phyloP scores from a whole-genome alignment of 495 filamentous ascomycete genomes.

The Hypoxylon lienhwacheense region DNA sequence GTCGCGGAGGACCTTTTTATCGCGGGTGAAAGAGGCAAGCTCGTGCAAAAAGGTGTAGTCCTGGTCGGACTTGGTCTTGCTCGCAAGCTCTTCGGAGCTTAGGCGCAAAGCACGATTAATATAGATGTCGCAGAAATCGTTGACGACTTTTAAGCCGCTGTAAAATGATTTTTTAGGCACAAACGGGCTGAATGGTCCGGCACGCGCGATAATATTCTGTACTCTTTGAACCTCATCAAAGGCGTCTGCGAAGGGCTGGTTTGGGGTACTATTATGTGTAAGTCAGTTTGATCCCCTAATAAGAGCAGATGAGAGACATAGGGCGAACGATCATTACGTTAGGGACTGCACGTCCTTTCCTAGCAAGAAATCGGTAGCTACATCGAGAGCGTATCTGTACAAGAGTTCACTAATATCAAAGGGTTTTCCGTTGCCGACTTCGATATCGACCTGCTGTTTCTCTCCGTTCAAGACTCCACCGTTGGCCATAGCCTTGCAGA shows the following conservation, averaged over 20 bases:
- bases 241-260: conserved; percentile 66
- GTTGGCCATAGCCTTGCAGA: conserved; percentile 60
- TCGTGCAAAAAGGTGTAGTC: conserved; percentile 82
- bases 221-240: conserved; percentile 73
- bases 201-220: conserved; percentile 61
- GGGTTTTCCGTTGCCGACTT: conserved; percentile 50
- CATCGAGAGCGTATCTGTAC: conserved; percentile 80
- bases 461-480: conserved; percentile 54
- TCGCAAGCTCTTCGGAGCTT: conserved; percentile 60
- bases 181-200: conserved; percentile 58
- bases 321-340: conserved; percentile 41
- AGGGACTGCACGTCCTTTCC: conserved; percentile 73
- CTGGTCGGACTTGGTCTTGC: conserved; percentile 62
- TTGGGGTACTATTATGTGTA: conserved; percentile 38
- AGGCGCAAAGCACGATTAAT: conserved; percentile 68
- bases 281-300: conserved; percentile 15
- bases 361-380: conserved; percentile 84
- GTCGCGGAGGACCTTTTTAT: conserved; percentile 71
- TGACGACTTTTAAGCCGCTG: conserved; percentile 64
- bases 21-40: conserved; percentile 72
- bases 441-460: conserved; percentile 47
- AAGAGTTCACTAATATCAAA: conserved; percentile 72
- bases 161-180: conserved; percentile 63
- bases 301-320: not conserved
- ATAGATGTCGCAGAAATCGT: conserved; percentile 73